Evolutionary conservation across 2,329 filamentous ascomycete species (phyloP).

Genomic region (Amylocarpus encephaloides): DNA sequence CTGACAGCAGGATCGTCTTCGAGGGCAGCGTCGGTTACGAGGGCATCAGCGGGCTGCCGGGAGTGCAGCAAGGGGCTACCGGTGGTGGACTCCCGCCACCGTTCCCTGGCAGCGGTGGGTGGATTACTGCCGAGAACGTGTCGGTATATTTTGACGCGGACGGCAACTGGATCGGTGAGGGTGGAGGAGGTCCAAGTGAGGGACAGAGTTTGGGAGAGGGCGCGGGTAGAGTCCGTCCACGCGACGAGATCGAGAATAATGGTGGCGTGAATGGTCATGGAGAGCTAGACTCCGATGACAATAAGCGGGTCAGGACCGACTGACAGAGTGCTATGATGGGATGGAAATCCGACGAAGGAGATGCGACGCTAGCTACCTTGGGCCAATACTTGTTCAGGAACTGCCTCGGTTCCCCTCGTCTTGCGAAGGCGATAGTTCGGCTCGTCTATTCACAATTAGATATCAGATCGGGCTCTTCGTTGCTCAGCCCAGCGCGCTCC

Average conservation of each 20-base stretch:
- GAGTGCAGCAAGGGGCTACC: slow-evolving; percentile 43
- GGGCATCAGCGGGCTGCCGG: slow-evolving; percentile 50
- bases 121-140: slow-evolving; percentile 91
- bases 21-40: slow-evolving; percentile 45
- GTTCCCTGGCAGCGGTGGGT: slow-evolving; percentile 68
- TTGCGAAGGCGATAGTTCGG: neutral
- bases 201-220: slow-evolving; percentile 62
- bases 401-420: neutral
- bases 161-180: slow-evolving; percentile 64
- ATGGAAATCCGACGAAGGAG: too few species aligned
- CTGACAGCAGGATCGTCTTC: slow-evolving; percentile 50
- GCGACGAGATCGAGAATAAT: slow-evolving; percentile 44
- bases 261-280: slow-evolving; percentile 40
- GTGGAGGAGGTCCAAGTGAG: slow-evolving; percentile 38
- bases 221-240: slow-evolving; percentile 50
- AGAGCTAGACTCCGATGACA: slow-evolving; percentile 37
- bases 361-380: too few species aligned
- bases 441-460: too few species aligned
- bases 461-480: too few species aligned
- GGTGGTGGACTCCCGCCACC: slow-evolving; percentile 55
- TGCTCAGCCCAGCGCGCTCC: too few species aligned
- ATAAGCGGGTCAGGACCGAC: slow-evolving; percentile 43
- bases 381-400: too few species aligned
- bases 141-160: slow-evolving; percentile 75
- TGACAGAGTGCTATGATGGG: slow-evolving; percentile 14